Conservation (phyloP, 2,329 filamentous ascomycete species). For the Biscogniauxia sp. region DNA sequence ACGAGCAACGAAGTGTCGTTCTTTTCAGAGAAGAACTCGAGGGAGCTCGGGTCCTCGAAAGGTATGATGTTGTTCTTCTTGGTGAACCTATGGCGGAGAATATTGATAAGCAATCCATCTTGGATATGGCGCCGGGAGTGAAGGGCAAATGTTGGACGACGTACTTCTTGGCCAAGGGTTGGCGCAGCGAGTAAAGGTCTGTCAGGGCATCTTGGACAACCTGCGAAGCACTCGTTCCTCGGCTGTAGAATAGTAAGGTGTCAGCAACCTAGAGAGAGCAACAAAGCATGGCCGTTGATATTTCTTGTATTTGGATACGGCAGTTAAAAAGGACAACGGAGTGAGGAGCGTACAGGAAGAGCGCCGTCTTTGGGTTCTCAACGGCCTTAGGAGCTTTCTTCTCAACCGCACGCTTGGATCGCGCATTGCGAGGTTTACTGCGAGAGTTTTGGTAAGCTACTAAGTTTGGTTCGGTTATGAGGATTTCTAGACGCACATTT, state of each 20-base stretch:
- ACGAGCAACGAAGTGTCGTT: conserved; percentile 87
- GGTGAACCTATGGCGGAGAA: conserved; percentile 79
- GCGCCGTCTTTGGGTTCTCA: conserved; percentile 86
- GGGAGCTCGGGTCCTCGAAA: conserved; percentile 82
- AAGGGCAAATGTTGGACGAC: not conserved
- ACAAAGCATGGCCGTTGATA: too few species aligned
- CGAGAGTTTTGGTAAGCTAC: not conserved
- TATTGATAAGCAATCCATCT: not conserved
- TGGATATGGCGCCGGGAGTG: not conserved
- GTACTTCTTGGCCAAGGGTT: conserved; percentile 76
- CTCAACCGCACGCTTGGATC: conserved; percentile 92
- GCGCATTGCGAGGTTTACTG: conserved; percentile 67
- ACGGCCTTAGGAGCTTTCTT: conserved; percentile 84
- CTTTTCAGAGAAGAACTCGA: conserved; percentile 96
- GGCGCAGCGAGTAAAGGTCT: conserved; percentile 81
- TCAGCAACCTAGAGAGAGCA: conserved; percentile 8
- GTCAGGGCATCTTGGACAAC: conserved; percentile 78
- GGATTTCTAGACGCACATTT: conserved; percentile 21
- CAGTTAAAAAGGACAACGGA: not conserved
- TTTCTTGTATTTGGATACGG: too few species aligned
- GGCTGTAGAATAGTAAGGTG: conserved; percentile 29
- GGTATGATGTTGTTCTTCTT: conserved; percentile 97
- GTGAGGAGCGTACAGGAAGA: conserved; percentile 61
- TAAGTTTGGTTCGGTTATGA: not conserved
- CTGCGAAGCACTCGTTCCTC: conserved; percentile 81